These are phyloP conservation scores for Thinopyrum elongatum DNA, from an alignment of 176 grass and related monocot genomes.

Conservation along the genomic window DNA sequence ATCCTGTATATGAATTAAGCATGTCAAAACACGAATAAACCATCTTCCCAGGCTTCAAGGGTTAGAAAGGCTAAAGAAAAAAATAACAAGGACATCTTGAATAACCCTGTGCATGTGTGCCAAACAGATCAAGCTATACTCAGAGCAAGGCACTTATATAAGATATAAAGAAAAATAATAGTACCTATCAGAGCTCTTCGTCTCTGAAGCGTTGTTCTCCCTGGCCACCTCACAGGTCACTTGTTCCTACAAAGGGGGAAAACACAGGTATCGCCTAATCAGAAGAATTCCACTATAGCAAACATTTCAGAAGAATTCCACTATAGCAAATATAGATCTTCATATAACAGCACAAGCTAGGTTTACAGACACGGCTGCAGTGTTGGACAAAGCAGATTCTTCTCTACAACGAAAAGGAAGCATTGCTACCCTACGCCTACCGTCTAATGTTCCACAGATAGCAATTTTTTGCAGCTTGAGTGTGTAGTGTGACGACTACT, in stretches of 20 bases:
- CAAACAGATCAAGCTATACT: slow-evolving; percentile 3
- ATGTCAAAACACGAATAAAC: not conserved
- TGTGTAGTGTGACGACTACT: not conserved
- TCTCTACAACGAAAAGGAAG: not conserved
- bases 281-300: not conserved
- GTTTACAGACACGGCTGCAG: not conserved
- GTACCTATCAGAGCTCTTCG: slow-evolving; percentile 46
- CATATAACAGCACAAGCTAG: slow-evolving; percentile 5
- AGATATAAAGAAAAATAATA: slow-evolving; percentile 21
- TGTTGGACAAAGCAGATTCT: not conserved
- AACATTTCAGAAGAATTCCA: not conserved
- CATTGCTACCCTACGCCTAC: not conserved
- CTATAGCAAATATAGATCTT: not conserved
- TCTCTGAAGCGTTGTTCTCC: slow-evolving; percentile 29
- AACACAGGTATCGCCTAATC: not conserved
- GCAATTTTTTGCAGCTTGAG: not conserved
- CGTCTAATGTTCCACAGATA: not conserved
- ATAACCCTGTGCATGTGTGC: not conserved
- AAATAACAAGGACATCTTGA: not conserved
- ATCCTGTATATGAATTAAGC: slow-evolving; percentile 42
- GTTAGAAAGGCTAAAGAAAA: slow-evolving; percentile 6
- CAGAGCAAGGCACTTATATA: not conserved
- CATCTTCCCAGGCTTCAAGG: not conserved
- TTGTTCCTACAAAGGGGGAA: slow-evolving; percentile 41
- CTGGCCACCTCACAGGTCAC: slow-evolving; percentile 18